Evolutionary conservation across 192 early-diverging fungal species (phyloP).

Genomic region (Coemansia sp.): DNA sequence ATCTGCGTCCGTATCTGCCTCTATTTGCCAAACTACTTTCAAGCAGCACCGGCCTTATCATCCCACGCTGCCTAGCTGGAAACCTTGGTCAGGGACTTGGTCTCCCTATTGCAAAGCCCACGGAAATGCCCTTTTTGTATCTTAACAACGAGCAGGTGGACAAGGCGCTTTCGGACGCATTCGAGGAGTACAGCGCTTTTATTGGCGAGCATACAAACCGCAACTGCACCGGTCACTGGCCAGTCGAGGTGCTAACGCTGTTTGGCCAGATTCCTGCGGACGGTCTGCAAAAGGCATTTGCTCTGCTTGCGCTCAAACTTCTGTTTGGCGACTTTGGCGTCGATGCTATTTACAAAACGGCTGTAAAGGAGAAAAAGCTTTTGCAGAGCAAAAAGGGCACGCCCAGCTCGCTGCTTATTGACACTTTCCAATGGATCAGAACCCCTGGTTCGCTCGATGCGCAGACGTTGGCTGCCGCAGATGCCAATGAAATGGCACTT

Average conservation of each 20-base stretch:
- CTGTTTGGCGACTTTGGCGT: conserved; percentile 54
- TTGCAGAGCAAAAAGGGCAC: conserved; percentile 20
- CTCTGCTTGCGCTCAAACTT: conserved; percentile 37
- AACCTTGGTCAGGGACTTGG: conserved; percentile 14
- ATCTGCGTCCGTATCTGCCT: conserved; percentile 38
- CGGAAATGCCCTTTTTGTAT: conserved; percentile 42
- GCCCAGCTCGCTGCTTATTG: conserved; percentile 35
- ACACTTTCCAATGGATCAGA: conserved; percentile 47
- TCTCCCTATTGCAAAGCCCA: conserved; percentile 21
- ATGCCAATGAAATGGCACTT: background rate
- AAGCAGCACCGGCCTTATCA: conserved; percentile 27
- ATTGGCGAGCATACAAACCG: conserved; percentile 29
- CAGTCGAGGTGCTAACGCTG: conserved; percentile 47
- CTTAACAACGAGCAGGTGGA: conserved; percentile 40
- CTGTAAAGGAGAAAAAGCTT: conserved; percentile 14
- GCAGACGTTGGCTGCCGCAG: conserved; percentile 14
- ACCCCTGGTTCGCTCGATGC: conserved; percentile 38
- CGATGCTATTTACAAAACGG: conserved; percentile 27
- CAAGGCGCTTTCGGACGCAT: conserved; percentile 12
- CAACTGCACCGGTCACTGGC: conserved; percentile 25
- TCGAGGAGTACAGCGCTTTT: conserved; percentile 27
- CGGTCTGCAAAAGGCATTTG: conserved; percentile 25
- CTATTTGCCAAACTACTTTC: conserved; percentile 31
- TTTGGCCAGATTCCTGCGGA: conserved; percentile 27
- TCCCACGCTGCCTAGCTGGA: conserved; percentile 22